Evolutionary conservation across 495 filamentous ascomycete species (phyloP), one percentile per base, ranked within the genome.

Genomic region (Amphirosellinia nigrospora): DNA sequence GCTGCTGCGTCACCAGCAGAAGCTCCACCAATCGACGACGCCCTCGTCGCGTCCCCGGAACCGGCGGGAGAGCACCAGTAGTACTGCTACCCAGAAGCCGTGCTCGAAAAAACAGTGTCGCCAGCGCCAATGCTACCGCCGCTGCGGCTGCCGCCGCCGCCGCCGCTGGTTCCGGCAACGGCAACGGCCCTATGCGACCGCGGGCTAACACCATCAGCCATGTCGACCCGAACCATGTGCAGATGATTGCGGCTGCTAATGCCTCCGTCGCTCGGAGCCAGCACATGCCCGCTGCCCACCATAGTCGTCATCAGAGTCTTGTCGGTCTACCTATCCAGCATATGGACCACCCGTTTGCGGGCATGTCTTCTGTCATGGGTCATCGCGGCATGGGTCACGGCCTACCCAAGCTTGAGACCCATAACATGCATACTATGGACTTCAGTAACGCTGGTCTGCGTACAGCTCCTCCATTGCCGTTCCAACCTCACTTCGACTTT

Each of bases 201-300:
- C 85, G 96, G 69, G 96, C 96, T 39, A 98, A 98, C 75, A 99
- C 96, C 39, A 97, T 98, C 77, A 95, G 94, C 78, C 96, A 98
- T 80, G 89, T 98, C 59, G 96, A 98, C 78, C 88, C 86, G 38
- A 83, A 88, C 59, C 88, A 92, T 36, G 84, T 97, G 75, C 86
- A 89, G 68, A 89, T 90, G 66, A 84, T 95, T 72, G 83, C 92
- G 67, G 89, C 90, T 53, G 80, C 82, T 48, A 85, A 82, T 63
- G 79, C 80, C 34, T 78, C 80, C 43, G 78, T 77, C 11, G 86
- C 87, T 50, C 79, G 87, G 36, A 89, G 87, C 72, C 82, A 87
- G 23, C 83, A 83, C 19, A 83, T 90, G 63, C 85, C 82, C 9
- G 78, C 86, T n/a, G 80, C 81, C 50, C 82, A 82, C 68, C 85